A percentile compares a stretch with the other conserved stretches of the same genome.
These are phyloP conservation scores for Erigeron canadensis DNA, from an alignment of 129 eudicot species.

Conservation along the genomic window DNA sequence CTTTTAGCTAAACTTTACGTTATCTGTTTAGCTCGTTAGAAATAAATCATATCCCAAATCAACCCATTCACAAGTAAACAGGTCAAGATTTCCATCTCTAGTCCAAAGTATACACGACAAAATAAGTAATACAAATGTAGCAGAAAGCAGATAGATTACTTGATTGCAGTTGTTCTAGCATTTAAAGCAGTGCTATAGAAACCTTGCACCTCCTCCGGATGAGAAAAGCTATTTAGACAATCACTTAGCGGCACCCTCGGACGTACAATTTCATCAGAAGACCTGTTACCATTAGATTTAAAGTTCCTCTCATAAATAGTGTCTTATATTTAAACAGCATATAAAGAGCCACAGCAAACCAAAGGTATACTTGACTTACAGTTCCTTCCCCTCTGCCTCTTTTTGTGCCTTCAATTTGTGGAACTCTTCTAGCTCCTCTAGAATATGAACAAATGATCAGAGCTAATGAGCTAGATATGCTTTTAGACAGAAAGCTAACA, in stretches of 20 bases:
- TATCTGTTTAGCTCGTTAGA: no score
- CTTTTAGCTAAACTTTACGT: not conserved
- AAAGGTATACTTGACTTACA: conserved; percentile 47
- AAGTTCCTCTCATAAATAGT: not conserved
- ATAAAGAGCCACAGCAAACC: conserved; percentile 12
- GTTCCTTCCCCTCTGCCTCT: conserved; percentile 57
- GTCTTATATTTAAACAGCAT: not conserved
- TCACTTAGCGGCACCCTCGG: conserved; percentile 87
- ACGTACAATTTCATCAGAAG: conserved; percentile 75
- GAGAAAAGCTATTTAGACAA: conserved; percentile 71
- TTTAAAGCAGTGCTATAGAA: conserved; percentile 86
- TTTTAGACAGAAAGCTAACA: not conserved
- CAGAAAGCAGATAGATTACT: conserved; percentile 44
- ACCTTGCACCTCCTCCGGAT: conserved; percentile 87
- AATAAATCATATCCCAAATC: not conserved
- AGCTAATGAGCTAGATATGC: not conserved
- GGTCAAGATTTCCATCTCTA: not conserved
- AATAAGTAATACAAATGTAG: not conserved
- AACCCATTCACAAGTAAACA: not conserved
- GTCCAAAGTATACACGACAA: not conserved
- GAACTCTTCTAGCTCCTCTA: conserved; percentile 78
- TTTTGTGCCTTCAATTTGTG: conserved; percentile 54
- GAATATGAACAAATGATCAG: conserved; percentile 13
- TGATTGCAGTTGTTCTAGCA: conserved; percentile 76
- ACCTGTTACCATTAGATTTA: conserved; percentile 36